Conservation (phyloP, 2,329 filamentous ascomycete species). For the Oidium heveae region DNA sequence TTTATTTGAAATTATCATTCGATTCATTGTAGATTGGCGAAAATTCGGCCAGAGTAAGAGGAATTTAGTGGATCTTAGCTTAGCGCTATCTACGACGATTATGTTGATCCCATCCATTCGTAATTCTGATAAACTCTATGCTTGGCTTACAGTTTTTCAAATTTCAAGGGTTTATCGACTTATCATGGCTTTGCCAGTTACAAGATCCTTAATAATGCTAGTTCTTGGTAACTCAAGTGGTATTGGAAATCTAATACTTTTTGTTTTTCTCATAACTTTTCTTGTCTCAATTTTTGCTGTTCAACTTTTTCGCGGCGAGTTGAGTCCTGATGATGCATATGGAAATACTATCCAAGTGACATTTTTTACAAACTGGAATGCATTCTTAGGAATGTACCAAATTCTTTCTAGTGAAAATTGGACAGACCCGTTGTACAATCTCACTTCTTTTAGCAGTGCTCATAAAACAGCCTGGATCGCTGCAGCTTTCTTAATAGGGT, state of each 20-base stretch:
- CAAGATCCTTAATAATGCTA: conserved; percentile 59
- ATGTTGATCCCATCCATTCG: conserved; percentile 70
- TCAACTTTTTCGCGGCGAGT: conserved; percentile 74
- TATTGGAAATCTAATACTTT: conserved; percentile 83
- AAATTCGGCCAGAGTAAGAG: conserved; percentile 46
- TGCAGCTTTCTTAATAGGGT: conserved; percentile 70
- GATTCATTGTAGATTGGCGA: conserved; percentile 58
- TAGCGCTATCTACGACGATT: conserved; percentile 59
- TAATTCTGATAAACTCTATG: conserved; percentile 44
- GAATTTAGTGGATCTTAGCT: conserved; percentile 57
- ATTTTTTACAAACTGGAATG: conserved; percentile 82
- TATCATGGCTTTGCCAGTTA: conserved; percentile 71
- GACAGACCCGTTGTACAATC: conserved; percentile 66
- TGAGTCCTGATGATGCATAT: conserved; percentile 35
- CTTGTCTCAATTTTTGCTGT: conserved; percentile 79
- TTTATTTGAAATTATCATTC: conserved; percentile 56
- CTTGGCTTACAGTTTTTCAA: conserved; percentile 81
- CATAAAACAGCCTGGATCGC: conserved; percentile 75
- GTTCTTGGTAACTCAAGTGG: conserved; percentile 80
- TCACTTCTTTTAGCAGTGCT: conserved; percentile 40
- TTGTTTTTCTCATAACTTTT: conserved; percentile 89
- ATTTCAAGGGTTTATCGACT: conserved; percentile 79
- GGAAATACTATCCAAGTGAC: conserved; percentile 43
- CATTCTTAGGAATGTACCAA: conserved; percentile 95
- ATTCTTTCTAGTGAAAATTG: conserved; percentile 90